Evolutionary conservation across 1,284 basidiomycete genomes (phyloP).

Genomic region (Ganoderma meredithae): DNA sequence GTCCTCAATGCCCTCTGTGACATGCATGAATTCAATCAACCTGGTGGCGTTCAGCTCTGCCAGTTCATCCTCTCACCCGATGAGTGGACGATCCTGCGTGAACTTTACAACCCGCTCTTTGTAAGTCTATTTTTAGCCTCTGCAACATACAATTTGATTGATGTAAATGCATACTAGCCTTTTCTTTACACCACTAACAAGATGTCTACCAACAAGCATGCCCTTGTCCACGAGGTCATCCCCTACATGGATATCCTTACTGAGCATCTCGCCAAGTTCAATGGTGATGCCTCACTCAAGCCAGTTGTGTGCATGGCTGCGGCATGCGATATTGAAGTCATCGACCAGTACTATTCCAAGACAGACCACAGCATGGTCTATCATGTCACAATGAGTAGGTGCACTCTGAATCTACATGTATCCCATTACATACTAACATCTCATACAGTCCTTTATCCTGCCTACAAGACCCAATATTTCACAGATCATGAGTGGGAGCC

Average conservation of each 20-base stretch:
- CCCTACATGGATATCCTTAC: neutral
- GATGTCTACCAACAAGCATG: neutral
- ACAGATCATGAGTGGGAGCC: neutral
- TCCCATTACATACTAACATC: too few relatives aligned
- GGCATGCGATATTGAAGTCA: neutral
- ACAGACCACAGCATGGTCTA: neutral
- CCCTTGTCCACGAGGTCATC: neutral
- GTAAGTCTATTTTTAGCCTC: neutral
- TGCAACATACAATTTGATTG: neutral
- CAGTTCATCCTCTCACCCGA: neutral
- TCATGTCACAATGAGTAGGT: neutral
- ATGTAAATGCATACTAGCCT: neutral
- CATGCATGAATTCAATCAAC: neutral
- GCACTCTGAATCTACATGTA: too few relatives aligned
- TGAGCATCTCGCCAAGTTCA: too few relatives aligned
- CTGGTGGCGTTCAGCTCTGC: neutral
- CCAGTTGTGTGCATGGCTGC: neutral
- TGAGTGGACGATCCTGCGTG: neutral
- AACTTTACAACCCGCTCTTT: neutral
- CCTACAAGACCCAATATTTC: neutral
- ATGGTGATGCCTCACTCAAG: neutral
- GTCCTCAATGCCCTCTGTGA: neutral
- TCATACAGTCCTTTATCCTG: neutral
- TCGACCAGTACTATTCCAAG: neutral
- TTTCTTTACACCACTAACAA: neutral